Base-by-base conservation (phyloP, 2,329 filamentous ascomycete species). In the Aspergillus alliaceus region DNA sequence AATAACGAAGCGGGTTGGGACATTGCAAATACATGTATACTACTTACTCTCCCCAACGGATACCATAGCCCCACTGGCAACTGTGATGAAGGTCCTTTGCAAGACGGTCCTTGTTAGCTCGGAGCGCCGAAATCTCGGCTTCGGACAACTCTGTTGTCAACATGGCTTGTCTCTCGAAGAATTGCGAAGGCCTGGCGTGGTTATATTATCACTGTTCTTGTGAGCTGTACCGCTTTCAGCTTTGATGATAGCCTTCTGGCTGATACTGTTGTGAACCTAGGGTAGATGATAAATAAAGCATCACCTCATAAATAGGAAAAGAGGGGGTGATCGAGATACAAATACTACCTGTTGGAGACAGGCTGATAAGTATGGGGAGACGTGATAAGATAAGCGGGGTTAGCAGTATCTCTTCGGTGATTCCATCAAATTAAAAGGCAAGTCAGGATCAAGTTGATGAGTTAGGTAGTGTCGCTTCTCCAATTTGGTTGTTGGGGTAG, bases 1-100 rank as follows among this genome's bases (percentile, higher is more conserved):
- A 7, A n/a, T 44, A 14, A 24, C 22, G n/a, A 27, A 7, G 22
- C 22, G 14, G 22, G 6, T 42, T 2, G 8, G 15, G 24, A n/a
- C 3, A 25, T 29, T 22, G 5, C 22, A 22, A 53, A 57, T 25
- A 27, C 49, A 50, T 54, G 42, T 47, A 54, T 32, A 78, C n/a
- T n/a, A n/a, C 84, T 75, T 79, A 87, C 87, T 82, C 78, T 74
- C 87, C 87, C 86, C 87, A 90, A 74, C 80, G 75, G 61, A 87
- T 81, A 0, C 87, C 88, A 44, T 77, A 80, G 0, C 88, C 88
- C 82, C 86, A 90, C 74, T 86, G 79, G 68, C 84, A 88, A 2
- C 86, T 88, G 57, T 84, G 69, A 70, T 90, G 88, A 12, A 90
- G 78, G 58, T 86, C 82, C 25, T 81, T 77, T 77, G 88, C 86